These are phyloP conservation scores for Pseudogymnoascus sp. DNA, from an alignment of 2,329 filamentous ascomycete species.

Conservation along the genomic window DNA sequence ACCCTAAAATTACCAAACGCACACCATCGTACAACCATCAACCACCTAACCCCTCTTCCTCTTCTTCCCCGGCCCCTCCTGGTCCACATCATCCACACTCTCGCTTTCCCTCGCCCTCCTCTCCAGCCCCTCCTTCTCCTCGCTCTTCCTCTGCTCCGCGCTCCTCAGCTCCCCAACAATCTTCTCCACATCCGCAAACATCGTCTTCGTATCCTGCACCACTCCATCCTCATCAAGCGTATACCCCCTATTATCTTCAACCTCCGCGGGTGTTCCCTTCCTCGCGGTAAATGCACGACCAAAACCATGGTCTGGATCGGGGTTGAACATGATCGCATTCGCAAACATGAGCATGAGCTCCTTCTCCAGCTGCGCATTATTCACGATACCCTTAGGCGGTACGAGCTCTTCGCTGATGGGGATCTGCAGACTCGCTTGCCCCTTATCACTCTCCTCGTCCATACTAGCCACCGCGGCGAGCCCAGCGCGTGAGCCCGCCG, in stretches of 20 bases:
- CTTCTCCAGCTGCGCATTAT: conserved; percentile 83
- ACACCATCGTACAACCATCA: neutral
- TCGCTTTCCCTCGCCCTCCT: conserved; percentile 18
- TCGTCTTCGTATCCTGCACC: conserved; percentile 77
- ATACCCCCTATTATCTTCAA: conserved; percentile 41
- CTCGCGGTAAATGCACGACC: conserved; percentile 48
- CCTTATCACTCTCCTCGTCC: conserved; percentile 46
- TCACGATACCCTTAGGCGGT: conserved; percentile 84
- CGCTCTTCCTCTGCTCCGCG: conserved; percentile 25
- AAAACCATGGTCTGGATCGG: conserved; percentile 64
- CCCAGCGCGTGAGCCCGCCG: conserved; percentile 59
- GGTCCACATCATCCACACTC: conserved; percentile 1
- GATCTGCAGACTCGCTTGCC: conserved; percentile 50
- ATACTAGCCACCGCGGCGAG: conserved; percentile 52
- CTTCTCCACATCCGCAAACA: conserved; percentile 79
- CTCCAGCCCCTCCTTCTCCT: conserved; percentile 19
- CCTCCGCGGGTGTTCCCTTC: conserved; percentile 31
- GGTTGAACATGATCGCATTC: conserved; percentile 98
- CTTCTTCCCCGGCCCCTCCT: neutral
- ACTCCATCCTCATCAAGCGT: conserved; percentile 75
- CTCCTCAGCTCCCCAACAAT: conserved; percentile 23
- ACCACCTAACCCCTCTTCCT: neutral
- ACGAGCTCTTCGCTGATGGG: conserved; percentile 68
- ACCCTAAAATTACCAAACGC: neutral
- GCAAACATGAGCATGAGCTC: conserved; percentile 95